Base-by-base conservation (phyloP, 176 grass and related monocot species). In the Bonia amplexicaulis region DNA sequence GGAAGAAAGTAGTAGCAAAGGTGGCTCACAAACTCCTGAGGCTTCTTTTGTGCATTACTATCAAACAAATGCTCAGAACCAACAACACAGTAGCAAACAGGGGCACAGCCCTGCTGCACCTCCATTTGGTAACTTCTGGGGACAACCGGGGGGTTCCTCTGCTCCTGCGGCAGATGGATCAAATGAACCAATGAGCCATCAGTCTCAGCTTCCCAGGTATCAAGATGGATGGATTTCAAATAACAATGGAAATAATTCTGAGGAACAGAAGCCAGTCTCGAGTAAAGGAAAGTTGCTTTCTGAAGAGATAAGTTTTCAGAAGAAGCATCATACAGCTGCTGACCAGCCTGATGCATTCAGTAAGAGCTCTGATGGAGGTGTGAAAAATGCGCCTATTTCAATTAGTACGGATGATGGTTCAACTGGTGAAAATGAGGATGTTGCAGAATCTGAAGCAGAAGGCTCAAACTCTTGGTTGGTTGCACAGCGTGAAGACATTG, bases 361-460 rank as follows among this genome's bases (percentile, higher is more conserved):
- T 80, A 94, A 95, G 80, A 83, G 65, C 87, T 89, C 93, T 72
- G 71, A 83, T 23, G 87, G 85, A 74, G 87, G 57, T 74, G 73
- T 82, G 2, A 99, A 88, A 85, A 89, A 83, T 47, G 77, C 90
- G 17, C 96, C 92, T 47, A 79, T 96, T 73, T 96, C 93, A 66
- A 89, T 95, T 88, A 93, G 86, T 41, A 91, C 90, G 0, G 93
- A 92, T 62, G 96, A 99, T 59, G 93, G 93, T 82, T 99, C 91
- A 33, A 90, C 92, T n/a, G 93, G 93, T 83, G 96, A 99, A 90
- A 99, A 99, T 78, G 96, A 99, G 67, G 96, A 93, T 82, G 93
- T 94, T 63, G 91, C 86, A 25, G 96, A 99, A 46, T 94, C 93
- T 25, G 93, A 96, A 82, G 93, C 91, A 13, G 96, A 99, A 89